phyloP scores from a whole-genome alignment of 2,329 filamentous ascomycete genomes.

The Ciborinia camelliae region DNA sequence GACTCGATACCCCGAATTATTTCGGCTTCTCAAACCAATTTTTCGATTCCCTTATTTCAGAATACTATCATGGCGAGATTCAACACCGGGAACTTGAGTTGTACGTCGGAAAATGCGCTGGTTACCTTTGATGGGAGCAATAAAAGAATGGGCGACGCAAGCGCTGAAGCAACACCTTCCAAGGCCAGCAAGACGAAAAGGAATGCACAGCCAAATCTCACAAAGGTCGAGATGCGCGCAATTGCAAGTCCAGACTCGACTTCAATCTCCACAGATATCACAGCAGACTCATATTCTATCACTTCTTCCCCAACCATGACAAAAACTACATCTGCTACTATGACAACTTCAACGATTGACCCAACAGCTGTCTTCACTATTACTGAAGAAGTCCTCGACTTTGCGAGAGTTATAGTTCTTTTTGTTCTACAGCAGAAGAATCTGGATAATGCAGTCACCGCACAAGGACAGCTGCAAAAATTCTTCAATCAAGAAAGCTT shows the following conservation, averaged over 20 bases:
- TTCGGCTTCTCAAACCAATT: constrained; percentile 60
- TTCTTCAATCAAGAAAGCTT: constrained; percentile 46
- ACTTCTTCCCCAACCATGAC: constrained; percentile 22
- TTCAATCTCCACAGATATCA: constrained; percentile 18
- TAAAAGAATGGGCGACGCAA: constrained; percentile 24
- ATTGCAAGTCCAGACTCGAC: constrained; percentile 19
- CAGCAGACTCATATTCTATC: neutral
- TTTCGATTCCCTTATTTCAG: constrained; percentile 70
- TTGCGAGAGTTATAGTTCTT: constrained; percentile 59
- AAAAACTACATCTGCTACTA: constrained; percentile 19
- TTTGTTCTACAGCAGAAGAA: constrained; percentile 57
- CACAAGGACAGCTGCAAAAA: constrained; percentile 52
- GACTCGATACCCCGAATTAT: constrained; percentile 74
- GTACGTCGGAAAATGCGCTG: constrained; percentile 79
- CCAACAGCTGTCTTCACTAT: constrained; percentile 43
- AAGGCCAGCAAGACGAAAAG: neutral
- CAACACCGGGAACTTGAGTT: constrained; percentile 71
- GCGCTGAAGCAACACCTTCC: constrained; percentile 21
- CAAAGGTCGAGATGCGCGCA: neutral
- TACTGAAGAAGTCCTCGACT: constrained; percentile 58
- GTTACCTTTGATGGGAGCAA: constrained; percentile 70
- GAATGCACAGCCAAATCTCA: neutral
- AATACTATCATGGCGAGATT: constrained; percentile 71
- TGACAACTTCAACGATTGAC: constrained; percentile 19
- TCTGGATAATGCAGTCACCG: constrained; percentile 49